Evolutionary conservation across 805 yeast species (phyloP).

Genomic region (Pichia thaimueangensis): DNA sequence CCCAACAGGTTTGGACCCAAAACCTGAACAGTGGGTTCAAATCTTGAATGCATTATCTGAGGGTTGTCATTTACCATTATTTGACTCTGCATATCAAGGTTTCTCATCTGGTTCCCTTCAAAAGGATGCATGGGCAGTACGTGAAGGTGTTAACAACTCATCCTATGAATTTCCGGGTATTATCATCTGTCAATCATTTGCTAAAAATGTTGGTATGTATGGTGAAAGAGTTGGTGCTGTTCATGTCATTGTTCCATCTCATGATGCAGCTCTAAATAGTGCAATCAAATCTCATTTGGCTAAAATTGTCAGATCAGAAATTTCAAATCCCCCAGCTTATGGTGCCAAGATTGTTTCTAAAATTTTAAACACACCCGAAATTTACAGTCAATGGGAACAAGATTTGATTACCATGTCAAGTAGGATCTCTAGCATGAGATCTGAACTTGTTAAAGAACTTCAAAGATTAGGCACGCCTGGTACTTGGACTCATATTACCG

Average conservation of each 20-base stretch:
- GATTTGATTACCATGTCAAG: constrained; percentile 85
- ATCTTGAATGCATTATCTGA: constrained; percentile 57
- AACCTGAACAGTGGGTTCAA: constrained; percentile 68
- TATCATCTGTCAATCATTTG: constrained; percentile 88
- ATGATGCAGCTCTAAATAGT: constrained; percentile 35
- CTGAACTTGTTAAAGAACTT: constrained; percentile 53
- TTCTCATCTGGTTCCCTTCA: constrained; percentile 86
- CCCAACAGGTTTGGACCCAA: constrained; percentile 96
- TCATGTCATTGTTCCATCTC: constrained; percentile 57
- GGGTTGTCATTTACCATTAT: constrained; percentile 68
- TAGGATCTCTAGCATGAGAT: constrained; percentile 77
- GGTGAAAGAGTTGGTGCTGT: constrained; percentile 97
- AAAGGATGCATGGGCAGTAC: constrained; percentile 78
- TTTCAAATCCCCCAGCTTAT: constrained; percentile 91
- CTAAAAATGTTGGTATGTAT: constrained; percentile 93
- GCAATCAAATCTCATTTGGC: constrained; percentile 74
- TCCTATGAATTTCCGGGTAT: constrained; percentile 46
- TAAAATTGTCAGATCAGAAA: constrained; percentile 70
- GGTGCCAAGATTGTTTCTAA: constrained; percentile 87
- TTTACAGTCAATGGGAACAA: constrained; percentile 71
- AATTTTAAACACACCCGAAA: constrained; percentile 59
- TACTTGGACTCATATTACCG: constrained; percentile 83
- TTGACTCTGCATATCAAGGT: constrained; percentile 97
- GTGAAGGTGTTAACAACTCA: constrained; percentile 48
- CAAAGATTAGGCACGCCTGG: constrained; percentile 73